phyloP scores from a whole-genome alignment of 129 eudicot species.

The Flaveria bidentis region DNA sequence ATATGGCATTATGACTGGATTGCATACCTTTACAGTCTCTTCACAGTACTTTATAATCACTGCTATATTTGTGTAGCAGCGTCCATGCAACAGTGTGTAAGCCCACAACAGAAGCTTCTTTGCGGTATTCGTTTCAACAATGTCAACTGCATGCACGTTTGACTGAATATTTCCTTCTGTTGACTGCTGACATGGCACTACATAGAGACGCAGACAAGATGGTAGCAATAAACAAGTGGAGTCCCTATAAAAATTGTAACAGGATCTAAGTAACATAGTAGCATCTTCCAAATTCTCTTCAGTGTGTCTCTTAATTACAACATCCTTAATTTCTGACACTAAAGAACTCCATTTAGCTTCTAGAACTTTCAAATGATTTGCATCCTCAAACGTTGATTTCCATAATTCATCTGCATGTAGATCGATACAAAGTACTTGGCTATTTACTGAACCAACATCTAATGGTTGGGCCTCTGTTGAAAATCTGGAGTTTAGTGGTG shows the following conservation, averaged over 20 bases:
- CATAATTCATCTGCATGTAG: slow-evolving; percentile 73
- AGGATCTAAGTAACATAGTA: slow-evolving; percentile 67
- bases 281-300: slow-evolving; percentile 85
- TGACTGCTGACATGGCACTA: slow-evolving; percentile 63
- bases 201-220: slow-evolving; percentile 77
- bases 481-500: slow-evolving; percentile 61
- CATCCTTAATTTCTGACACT: slow-evolving; percentile 76
- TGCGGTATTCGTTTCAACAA: slow-evolving; percentile 68
- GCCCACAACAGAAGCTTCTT: slow-evolving; percentile 96
- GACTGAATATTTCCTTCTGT: slow-evolving; percentile 65
- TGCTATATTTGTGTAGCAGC: slow-evolving; percentile 60
- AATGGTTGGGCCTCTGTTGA: slow-evolving; percentile 44
- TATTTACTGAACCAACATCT: slow-evolving; percentile 46
- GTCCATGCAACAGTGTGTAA: slow-evolving; percentile 81
- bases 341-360: slow-evolving; percentile 71
- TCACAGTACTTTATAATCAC: slow-evolving; percentile 81
- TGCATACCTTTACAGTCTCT: slow-evolving; percentile 77
- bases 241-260: slow-evolving; percentile 79
- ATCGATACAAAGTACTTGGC: slow-evolving; percentile 76
- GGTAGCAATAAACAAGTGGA: slow-evolving; percentile 74
- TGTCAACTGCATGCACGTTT: slow-evolving; percentile 57
- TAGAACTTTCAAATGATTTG: slow-evolving; percentile 54
- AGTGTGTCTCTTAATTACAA: slow-evolving; percentile 60
- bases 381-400: slow-evolving; percentile 75
- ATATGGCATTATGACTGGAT: slow-evolving; percentile 2